Conservation (phyloP, 2,329 filamentous ascomycete species). For the Myriosclerotinia duriaeana region DNA sequence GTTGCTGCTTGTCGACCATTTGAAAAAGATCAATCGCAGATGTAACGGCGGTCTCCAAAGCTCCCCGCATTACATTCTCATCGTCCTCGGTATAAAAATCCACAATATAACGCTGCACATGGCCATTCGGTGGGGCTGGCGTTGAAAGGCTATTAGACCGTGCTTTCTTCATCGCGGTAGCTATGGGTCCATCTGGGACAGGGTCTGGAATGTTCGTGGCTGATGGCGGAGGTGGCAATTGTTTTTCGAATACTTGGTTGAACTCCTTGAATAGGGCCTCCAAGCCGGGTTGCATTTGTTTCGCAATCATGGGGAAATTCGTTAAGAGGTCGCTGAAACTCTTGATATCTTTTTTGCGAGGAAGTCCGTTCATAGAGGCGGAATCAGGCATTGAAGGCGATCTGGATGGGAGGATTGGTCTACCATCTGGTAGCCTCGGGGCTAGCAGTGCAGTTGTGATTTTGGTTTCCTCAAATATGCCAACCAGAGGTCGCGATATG, state of each 20-base stretch:
- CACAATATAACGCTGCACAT: slow-evolving; percentile 43
- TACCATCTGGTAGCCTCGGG: slow-evolving; percentile 43
- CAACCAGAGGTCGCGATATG: slow-evolving; percentile 85
- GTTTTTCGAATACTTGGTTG: slow-evolving; percentile 78
- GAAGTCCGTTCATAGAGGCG: slow-evolving; percentile 44
- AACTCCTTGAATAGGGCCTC: slow-evolving; percentile 92
- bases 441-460: slow-evolving; percentile 65
- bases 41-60: slow-evolving; percentile 88
- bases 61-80: slow-evolving; percentile 84
- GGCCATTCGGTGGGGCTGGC: slow-evolving; percentile 42
- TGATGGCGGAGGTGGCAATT: slow-evolving; percentile 72
- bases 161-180: slow-evolving; percentile 54
- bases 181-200: slow-evolving; percentile 55
- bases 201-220: slow-evolving; percentile 60
- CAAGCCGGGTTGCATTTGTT: slow-evolving; percentile 90
- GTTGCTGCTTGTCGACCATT: slow-evolving; percentile 89
- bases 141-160: slow-evolving; percentile 50
- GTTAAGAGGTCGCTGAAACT: slow-evolving; percentile 87
- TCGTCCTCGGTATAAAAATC: slow-evolving; percentile 81
- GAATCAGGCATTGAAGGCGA: slow-evolving; percentile 27
- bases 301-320: slow-evolving; percentile 90
- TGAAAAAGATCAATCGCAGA: slow-evolving; percentile 95
- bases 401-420: slow-evolving; percentile 31
- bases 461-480: slow-evolving; percentile 73
- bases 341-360: slow-evolving; percentile 85